Evolutionary conservation across 345 rosid species (phyloP).

Genomic region (Aquilaria malaccensis): DNA sequence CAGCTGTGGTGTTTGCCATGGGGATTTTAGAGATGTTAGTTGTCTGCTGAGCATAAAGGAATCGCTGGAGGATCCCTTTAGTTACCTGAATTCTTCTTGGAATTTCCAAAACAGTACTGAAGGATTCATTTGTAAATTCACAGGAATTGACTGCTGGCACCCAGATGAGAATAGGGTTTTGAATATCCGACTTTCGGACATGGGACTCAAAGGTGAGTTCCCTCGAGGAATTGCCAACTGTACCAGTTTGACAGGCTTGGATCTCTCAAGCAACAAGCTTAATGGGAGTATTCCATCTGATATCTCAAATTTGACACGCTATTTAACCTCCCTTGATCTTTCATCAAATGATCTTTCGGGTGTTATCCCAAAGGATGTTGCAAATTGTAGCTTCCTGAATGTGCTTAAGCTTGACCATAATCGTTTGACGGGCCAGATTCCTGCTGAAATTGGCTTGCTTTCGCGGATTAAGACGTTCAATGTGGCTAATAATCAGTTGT

Average conservation of each 20-base stretch:
- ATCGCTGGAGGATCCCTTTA: slow-evolving; percentile 43
- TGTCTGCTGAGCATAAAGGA: slow-evolving; percentile 38
- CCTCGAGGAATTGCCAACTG: slow-evolving; percentile 45
- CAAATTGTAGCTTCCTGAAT: slow-evolving; percentile 52
- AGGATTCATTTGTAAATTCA: slow-evolving; percentile 73
- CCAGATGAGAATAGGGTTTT: slow-evolving; percentile 81
- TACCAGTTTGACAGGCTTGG: slow-evolving; percentile 53
- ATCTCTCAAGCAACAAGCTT: slow-evolving; percentile 67
- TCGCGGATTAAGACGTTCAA: slow-evolving; percentile 41
- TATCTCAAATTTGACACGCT: slow-evolving; percentile 16
- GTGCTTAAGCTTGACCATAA: slow-evolving; percentile 58
- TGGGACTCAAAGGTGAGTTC: slow-evolving; percentile 62
- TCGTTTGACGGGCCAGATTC: slow-evolving; percentile 53
- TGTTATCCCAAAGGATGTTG: slow-evolving; percentile 30
- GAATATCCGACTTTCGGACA: slow-evolving; percentile 53
- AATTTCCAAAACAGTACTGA: slow-evolving; percentile 41
- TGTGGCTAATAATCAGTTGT: slow-evolving; percentile 55
- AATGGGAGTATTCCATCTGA: slow-evolving; percentile 49
- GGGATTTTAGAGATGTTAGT: slow-evolving; percentile 31
- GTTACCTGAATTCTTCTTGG: slow-evolving; percentile 45
- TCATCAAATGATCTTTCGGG: slow-evolving; percentile 71
- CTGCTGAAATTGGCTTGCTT: slow-evolving; percentile 36
- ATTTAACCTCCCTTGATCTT: slow-evolving; percentile 47
- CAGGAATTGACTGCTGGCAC: slow-evolving; percentile 88
- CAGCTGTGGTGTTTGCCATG: slow-evolving; percentile 29